phyloP scores from a whole-genome alignment of 2,329 filamentous ascomycete genomes.

The Grosmannia serpens region DNA sequence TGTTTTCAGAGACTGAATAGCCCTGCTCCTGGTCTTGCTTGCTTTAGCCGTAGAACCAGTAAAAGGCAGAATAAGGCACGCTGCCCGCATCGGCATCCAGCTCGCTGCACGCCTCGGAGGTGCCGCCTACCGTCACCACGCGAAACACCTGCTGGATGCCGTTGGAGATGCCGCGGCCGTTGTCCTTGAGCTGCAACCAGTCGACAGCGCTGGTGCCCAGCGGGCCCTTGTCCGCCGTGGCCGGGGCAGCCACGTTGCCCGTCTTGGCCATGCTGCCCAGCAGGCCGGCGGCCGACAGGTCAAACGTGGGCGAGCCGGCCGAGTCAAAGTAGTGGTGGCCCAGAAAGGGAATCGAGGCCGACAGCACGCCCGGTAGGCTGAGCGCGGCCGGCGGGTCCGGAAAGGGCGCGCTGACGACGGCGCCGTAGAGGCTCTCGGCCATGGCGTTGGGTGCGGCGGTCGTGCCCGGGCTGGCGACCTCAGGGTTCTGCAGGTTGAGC shows the following conservation, averaged over 20 bases:
- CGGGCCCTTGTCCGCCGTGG: slow-evolving; percentile 31
- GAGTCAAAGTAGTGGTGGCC: slow-evolving; percentile 59
- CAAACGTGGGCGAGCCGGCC: slow-evolving; percentile 45
- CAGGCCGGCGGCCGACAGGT: slow-evolving; percentile 31
- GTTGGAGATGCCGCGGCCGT: slow-evolving; percentile 14
- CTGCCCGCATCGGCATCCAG: slow-evolving; percentile 32
- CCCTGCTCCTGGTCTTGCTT: background rate
- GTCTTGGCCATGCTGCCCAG: slow-evolving; percentile 37
- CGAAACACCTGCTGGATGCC: slow-evolving; percentile 38
- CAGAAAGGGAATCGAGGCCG: slow-evolving; percentile 28
- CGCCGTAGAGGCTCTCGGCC: slow-evolving; percentile 24
- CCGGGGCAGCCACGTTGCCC: slow-evolving; percentile 39
- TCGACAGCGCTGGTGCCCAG: slow-evolving; percentile 39
- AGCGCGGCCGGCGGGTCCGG: slow-evolving; percentile 26
- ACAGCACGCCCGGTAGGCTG: slow-evolving; percentile 18
- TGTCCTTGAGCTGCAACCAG: slow-evolving; percentile 37
- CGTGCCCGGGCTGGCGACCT: slow-evolving; percentile 17
- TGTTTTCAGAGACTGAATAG: background rate
- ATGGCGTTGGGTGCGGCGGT: slow-evolving; percentile 13
- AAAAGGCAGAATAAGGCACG: slow-evolving; percentile 43
- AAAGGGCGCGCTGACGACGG: slow-evolving; percentile 35
- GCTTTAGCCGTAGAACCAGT: slow-evolving; percentile 42
- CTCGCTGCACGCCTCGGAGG: slow-evolving; percentile 27
- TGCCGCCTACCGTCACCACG: slow-evolving; percentile 42
- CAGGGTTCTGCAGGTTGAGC: slow-evolving; percentile 29